These are phyloP conservation scores for Dorcoceras hygrometricum DNA, from an alignment of 257 asterid species.

Conservation along the genomic window DNA sequence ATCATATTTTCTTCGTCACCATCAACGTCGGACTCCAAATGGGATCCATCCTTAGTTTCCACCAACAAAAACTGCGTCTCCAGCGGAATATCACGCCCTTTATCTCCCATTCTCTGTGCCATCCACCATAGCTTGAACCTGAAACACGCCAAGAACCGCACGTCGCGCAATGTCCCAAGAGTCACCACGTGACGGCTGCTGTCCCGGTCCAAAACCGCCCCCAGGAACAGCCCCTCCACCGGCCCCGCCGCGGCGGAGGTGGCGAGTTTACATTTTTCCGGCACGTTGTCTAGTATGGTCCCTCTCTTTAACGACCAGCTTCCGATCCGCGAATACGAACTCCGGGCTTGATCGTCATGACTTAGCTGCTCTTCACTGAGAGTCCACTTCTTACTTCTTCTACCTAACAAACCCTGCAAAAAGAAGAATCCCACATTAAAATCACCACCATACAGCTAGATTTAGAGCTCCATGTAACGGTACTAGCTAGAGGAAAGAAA, in stretches of 20 bases:
- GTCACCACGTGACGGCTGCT: conserved; percentile 25
- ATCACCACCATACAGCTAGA: neutral
- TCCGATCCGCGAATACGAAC: conserved; percentile 39
- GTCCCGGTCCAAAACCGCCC: conserved; percentile 40
- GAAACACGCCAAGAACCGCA: conserved; percentile 73
- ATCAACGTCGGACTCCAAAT: conserved; percentile 39
- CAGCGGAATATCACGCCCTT: conserved; percentile 66
- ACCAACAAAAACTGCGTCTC: conserved; percentile 74
- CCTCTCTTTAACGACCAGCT: conserved; percentile 45
- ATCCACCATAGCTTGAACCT: conserved; percentile 93
- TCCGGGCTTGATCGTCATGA: conserved; percentile 49
- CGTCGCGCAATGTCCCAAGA: conserved; percentile 48
- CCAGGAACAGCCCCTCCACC: conserved; percentile 42
- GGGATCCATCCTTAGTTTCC: conserved; percentile 59
- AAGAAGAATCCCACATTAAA: neutral
- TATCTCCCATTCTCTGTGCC: conserved; percentile 86
- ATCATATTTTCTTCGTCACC: conserved; percentile 36
- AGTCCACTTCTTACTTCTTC: neutral
- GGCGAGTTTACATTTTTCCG: conserved; percentile 47
- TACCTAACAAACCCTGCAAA: conserved; percentile 28
- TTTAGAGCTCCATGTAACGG: neutral
- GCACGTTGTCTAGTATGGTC: conserved; percentile 42
- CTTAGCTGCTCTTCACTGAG: conserved; percentile 7
- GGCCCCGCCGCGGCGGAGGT: conserved; percentile 48
- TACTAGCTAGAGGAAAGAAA: neutral